Conservation (phyloP, 2,329 filamentous ascomycete genomes). For the Pseudomassariella vexata region DNA sequence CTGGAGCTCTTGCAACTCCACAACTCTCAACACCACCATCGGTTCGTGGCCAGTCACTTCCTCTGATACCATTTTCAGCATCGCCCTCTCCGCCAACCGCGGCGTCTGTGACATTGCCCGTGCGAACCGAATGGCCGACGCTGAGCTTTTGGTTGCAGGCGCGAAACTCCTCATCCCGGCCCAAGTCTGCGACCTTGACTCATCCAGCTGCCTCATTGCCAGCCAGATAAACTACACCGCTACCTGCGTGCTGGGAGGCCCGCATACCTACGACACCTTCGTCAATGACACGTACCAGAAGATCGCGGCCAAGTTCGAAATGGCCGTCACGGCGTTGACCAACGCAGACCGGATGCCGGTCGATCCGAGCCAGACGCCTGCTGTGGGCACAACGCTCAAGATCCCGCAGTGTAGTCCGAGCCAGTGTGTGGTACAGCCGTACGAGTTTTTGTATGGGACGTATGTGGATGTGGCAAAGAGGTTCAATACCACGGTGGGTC, state of each 20-base stretch:
- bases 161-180: neutral
- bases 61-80: slow-evolving; percentile 1
- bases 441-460: neutral
- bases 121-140: slow-evolving; percentile 3
- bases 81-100: neutral
- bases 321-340: neutral
- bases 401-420: slow-evolving; percentile 1
- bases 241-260: slow-evolving; percentile 1
- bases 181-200: slow-evolving; percentile 1
- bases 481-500: neutral
- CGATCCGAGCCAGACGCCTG: neutral
- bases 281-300: neutral
- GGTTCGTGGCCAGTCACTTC: neutral
- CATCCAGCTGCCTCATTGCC: neutral
- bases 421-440: slow-evolving; percentile 1
- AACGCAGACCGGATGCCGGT: neutral
- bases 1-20: neutral
- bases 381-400: neutral
- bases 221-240: neutral
- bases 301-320: neutral
- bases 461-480: slow-evolving; percentile 1
- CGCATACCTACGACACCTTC: slow-evolving; percentile 2
- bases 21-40: neutral
- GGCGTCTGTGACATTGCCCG: slow-evolving; percentile 2
- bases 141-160: neutral